Evolutionary conservation across 192 early-diverging fungal genomes (phyloP).

Genomic region (Backusella liffmaniae): DNA sequence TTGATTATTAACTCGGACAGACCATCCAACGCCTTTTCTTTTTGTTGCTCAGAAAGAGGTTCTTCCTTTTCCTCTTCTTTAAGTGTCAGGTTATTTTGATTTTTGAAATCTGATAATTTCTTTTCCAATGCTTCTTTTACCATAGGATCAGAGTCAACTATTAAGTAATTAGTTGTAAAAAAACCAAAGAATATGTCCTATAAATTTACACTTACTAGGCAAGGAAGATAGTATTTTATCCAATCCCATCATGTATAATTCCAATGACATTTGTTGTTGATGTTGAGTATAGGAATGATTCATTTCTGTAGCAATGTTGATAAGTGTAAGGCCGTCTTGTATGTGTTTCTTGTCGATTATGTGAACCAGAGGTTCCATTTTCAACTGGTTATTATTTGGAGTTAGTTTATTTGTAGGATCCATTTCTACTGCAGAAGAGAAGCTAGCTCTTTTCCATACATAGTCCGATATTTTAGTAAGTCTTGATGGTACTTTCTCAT

Average conservation of each 20-base stretch:
- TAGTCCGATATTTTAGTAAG: conserved; percentile 23
- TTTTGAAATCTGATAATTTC: conserved; percentile 18
- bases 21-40: conserved; percentile 14
- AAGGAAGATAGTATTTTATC: conserved; percentile 30
- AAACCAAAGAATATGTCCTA: not conserved
- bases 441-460: conserved; percentile 16
- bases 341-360: conserved; percentile 27
- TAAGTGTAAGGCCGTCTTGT: conserved; percentile 21
- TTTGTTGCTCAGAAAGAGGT: not conserved
- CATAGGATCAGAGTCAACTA: conserved; percentile 27
- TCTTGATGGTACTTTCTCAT: conserved; percentile 20
- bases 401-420: not conserved
- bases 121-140: conserved; percentile 22
- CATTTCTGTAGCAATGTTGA: conserved; percentile 30
- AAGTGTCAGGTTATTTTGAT: conserved; percentile 4
- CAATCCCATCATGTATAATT: conserved; percentile 32
- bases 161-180: not conserved
- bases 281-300: conserved; percentile 9
- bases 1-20: conserved; percentile 34
- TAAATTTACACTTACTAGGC: conserved; percentile 21
- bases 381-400: not conserved
- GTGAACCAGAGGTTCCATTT: not conserved
- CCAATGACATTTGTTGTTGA: conserved; percentile 15
- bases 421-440: not conserved
- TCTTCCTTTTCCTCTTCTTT: not conserved